These are phyloP conservation scores for Xylogone sp. DNA, from an alignment of 2,329 filamentous ascomycete species.

Conservation along the genomic window DNA sequence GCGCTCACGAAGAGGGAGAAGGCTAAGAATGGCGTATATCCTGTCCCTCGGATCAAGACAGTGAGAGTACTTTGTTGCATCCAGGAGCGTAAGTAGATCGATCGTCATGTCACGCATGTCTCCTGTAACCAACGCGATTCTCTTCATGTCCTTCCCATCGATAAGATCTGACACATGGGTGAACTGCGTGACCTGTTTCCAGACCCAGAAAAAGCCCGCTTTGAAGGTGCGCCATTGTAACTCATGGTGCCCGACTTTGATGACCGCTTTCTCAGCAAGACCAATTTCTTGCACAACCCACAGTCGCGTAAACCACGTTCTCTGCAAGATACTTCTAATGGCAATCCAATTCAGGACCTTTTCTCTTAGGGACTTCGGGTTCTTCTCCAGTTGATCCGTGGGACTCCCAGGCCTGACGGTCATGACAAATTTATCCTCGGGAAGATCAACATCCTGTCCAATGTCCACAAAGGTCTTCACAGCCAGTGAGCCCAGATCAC, in stretches of 20 bases:
- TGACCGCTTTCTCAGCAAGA: slow-evolving; percentile 4
- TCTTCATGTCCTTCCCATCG: background rate
- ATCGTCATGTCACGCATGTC: background rate
- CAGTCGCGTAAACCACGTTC: slow-evolving; percentile 7
- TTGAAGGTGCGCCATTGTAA: background rate
- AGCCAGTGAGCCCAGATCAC: slow-evolving; percentile 7
- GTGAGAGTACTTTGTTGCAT: background rate
- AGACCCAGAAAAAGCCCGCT: background rate
- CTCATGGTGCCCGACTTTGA: background rate
- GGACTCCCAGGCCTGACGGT: background rate
- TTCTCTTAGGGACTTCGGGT: background rate
- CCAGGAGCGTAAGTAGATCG: background rate
- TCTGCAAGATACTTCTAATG: background rate
- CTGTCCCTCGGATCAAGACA: background rate
- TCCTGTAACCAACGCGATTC: background rate
- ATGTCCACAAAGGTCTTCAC: slow-evolving; percentile 5
- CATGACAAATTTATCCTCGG: background rate
- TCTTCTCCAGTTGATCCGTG: background rate
- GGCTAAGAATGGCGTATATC: background rate
- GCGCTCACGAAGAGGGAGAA: background rate
- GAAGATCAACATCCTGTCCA: background rate
- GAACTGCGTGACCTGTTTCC: background rate
- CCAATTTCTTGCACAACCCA: slow-evolving; percentile 11
- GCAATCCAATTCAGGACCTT: background rate
- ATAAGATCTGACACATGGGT: background rate